Percentiles rank a stretch among this genome's conserved stretches.
Conservation (phyloP, 2,329 filamentous ascomycete genomes). For the Hirsutella minnesotensis region DNA sequence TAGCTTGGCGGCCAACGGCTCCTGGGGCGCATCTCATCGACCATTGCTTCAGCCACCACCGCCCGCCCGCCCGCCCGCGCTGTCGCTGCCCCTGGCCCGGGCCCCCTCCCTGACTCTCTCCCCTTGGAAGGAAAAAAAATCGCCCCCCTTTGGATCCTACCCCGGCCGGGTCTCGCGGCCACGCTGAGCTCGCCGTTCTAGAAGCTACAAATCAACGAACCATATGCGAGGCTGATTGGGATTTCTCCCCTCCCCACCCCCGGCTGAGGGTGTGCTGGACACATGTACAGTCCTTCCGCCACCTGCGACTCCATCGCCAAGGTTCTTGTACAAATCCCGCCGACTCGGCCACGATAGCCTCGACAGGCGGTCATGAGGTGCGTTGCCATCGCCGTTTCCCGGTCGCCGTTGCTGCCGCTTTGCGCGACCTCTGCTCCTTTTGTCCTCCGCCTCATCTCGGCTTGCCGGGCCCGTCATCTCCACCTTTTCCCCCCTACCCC, state of each 20-base stretch:
- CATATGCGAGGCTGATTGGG: conserved; percentile 5
- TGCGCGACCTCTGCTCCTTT: neutral
- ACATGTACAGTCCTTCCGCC: conserved; percentile 1
- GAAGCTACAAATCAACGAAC: conserved; percentile 3
- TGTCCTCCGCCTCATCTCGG: conserved; percentile 3
- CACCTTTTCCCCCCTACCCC: neutral
- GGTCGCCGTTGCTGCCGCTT: neutral
- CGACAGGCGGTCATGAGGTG: conserved; percentile 1
- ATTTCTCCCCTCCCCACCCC: neutral
- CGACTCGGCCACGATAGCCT: neutral
- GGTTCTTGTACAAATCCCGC: neutral
- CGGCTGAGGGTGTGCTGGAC: conserved; percentile 4
- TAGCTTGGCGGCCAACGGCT: too few species aligned
- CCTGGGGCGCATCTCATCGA: too few species aligned
- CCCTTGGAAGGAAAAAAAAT: too few species aligned
- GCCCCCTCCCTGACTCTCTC: too few species aligned
- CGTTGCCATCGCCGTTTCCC: neutral
- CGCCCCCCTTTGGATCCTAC: neutral
- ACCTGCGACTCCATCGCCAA: conserved; percentile 2
- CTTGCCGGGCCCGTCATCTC: conserved; percentile 1
- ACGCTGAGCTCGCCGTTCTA: neutral
- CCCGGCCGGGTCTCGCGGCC: neutral
- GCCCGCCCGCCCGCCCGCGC: too few species aligned
- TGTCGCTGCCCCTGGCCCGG: too few species aligned
- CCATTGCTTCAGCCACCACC: too few species aligned